phyloP scores from a whole-genome alignment of 768 basidiomycete species.

The Calocera viscosa region DNA sequence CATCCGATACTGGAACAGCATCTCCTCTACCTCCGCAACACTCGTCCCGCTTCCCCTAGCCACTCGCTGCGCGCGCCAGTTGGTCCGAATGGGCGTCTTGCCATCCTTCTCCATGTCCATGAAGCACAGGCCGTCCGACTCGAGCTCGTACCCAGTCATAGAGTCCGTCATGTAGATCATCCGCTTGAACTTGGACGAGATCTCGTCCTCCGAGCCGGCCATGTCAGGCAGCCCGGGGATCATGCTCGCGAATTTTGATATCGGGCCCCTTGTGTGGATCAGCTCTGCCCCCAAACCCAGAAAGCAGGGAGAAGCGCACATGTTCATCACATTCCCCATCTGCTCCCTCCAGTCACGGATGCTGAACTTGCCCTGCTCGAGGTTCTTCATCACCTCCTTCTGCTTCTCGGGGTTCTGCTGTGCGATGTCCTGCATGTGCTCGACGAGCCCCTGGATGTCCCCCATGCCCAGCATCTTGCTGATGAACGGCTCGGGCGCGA shows the following conservation, averaged over 20 bases:
- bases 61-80: conserved; percentile 80
- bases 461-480: conserved; percentile 92
- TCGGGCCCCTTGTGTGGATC: conserved; percentile 64
- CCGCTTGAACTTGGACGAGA: conserved; percentile 78
- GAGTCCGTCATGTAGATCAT: conserved; percentile 99
- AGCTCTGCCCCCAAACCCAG: conserved; percentile 13
- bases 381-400: conserved; percentile 95
- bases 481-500: conserved; percentile 92
- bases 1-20: conserved; percentile 93
- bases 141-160: conserved; percentile 86
- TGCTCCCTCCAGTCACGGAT: conserved; percentile 98
- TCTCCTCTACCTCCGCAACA: conserved; percentile 94
- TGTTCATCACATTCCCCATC: conserved; percentile 93
- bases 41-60: conserved; percentile 89
- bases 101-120: conserved; percentile 74
- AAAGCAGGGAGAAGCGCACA: conserved; percentile 39
- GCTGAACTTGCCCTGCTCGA: conserved; percentile 92
- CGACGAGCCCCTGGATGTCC: conserved; percentile 93
- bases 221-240: conserved; percentile 92
- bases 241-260: conserved; percentile 97
- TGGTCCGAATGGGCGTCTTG: conserved; percentile 62
- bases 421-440: conserved; percentile 95
- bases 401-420: conserved; percentile 91
- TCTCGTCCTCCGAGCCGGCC: conserved; percentile 89
- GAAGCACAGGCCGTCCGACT: conserved; percentile 88